Base-by-base conservation (phyloP, 2,329 filamentous ascomycete genomes). In the Hortaea werneckii region DNA sequence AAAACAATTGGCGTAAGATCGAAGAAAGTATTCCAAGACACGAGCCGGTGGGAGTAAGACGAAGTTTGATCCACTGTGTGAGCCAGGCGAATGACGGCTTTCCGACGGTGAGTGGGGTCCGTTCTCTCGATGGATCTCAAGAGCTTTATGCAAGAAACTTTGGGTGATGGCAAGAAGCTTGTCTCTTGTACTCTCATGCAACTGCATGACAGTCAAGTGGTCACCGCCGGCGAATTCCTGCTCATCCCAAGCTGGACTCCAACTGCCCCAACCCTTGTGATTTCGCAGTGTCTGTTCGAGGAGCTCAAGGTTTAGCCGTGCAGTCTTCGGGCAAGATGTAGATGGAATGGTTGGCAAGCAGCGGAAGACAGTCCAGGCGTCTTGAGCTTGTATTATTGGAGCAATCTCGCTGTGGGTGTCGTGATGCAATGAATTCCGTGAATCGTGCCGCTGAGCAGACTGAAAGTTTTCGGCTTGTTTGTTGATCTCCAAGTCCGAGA, bases 101-200 rank as follows among this genome's bases (percentile, higher is more conserved):
- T 40, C 50, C 6, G 51, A 20, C 26, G 46, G 46, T 27, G 47
- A 47, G 20, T 46, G 50, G 29, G 35, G 35, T n/a, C 46, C 50
- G 41, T 52, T 54, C 49, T 77, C 72, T 40, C 76, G 74, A 60
- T 85, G 81, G 38, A 82, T 82, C 10, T 83, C 79, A 3, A 85
- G 71, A 1, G 82, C 82, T 56, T 83, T 85, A 63, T 83, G 79
- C 6, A 85, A 66, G 59, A 84, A 85, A 37, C 72, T 77, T 59
- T 85, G 82, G 0, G 80, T 83, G 50, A 85, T 83, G 41, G 80
- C 81, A n/a, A 84, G 72, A 55, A 85, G 75, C 59, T 79, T 80
- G 59, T 86, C 82, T 29, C 82, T 73, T 2, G 80, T 80, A 39
- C 73, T 66, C 45, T 75, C 73, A 40, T 73, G 71, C 41, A 76